A percentile compares a stretch with the other conserved stretches of the same genome.
Evolutionary conservation across 768 basidiomycete genomes (phyloP).

Genomic region (Pleurotus cornucopiae): DNA sequence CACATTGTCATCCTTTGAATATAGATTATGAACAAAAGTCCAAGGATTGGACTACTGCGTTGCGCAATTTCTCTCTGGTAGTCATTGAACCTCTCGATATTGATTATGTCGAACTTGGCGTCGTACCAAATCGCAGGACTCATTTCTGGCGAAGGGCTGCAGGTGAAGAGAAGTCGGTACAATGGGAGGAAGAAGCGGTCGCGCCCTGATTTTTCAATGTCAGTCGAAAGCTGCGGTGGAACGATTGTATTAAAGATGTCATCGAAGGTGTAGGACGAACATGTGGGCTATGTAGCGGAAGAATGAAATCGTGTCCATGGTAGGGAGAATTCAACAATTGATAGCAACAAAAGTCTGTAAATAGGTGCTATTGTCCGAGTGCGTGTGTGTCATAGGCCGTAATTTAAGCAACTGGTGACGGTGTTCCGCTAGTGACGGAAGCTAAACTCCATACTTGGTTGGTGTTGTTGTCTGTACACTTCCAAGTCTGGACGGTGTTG

Average conservation of each 20-base stretch:
- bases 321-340: too few relatives aligned
- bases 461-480: constrained; percentile 3
- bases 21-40: constrained; percentile 38
- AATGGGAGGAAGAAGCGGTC: constrained; percentile 58
- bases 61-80: constrained; percentile 67
- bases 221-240: too few relatives aligned
- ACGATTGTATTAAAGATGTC: too few relatives aligned
- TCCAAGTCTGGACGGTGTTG: neutral
- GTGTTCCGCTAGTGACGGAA: neutral
- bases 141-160: constrained; percentile 34
- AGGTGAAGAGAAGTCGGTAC: constrained; percentile 25
- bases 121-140: constrained; percentile 55
- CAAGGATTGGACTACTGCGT: constrained; percentile 46
- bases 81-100: constrained; percentile 67
- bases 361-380: too few relatives aligned
- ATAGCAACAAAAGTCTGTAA: too few relatives aligned
- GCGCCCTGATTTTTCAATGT: constrained; percentile 44
- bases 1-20: constrained; percentile 10
- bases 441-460: constrained; percentile 9
- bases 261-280: too few relatives aligned
- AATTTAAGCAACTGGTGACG: too few relatives aligned
- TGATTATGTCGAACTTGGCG: constrained; percentile 62
- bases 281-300: too few relatives aligned
- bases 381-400: too few relatives aligned
- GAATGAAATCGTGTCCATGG: too few relatives aligned